These are phyloP conservation scores for Nymphaea thermarum DNA, from an alignment of 164 flowering plant species.

Conservation along the genomic window DNA sequence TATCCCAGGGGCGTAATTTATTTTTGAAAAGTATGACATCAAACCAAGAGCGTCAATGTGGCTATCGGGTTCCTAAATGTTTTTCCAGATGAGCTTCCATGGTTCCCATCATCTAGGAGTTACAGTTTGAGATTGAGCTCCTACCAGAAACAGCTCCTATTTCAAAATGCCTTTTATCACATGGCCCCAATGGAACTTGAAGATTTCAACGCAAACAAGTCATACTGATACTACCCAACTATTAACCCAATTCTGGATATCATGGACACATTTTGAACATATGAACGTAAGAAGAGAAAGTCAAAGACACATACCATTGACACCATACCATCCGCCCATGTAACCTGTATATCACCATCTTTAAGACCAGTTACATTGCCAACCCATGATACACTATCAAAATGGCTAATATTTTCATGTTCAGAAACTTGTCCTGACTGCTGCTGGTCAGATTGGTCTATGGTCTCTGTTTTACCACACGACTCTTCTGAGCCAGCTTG, in stretches of 20 bases:
- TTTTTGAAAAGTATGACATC: no score
- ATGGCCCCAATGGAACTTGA: no score
- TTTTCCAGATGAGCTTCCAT: no score
- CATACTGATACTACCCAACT: neutral
- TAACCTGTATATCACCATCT: conserved; percentile 94
- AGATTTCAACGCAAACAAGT: no score
- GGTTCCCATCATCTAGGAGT: no score
- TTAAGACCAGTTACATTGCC: conserved; percentile 85
- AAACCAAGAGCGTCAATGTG: no score
- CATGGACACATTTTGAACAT: neutral
- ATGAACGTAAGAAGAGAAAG: neutral
- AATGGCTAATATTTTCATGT: neutral
- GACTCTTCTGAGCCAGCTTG: conserved; percentile 14
- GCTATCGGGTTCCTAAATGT: no score
- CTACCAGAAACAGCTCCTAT: no score
- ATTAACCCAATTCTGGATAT: neutral
- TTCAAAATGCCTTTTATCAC: no score
- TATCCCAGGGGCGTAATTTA: no score
- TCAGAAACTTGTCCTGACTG: neutral
- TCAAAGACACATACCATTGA: conserved; percentile 47
- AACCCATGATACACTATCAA: conserved; percentile 76
- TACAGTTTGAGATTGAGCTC: no score
- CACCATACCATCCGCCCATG: conserved; percentile 98
- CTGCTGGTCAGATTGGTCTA: conserved; percentile 2
- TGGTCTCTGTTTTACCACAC: conserved; percentile 11